phyloP scores from a whole-genome alignment of 768 basidiomycete genomes.

The Mycena latifolia region DNA sequence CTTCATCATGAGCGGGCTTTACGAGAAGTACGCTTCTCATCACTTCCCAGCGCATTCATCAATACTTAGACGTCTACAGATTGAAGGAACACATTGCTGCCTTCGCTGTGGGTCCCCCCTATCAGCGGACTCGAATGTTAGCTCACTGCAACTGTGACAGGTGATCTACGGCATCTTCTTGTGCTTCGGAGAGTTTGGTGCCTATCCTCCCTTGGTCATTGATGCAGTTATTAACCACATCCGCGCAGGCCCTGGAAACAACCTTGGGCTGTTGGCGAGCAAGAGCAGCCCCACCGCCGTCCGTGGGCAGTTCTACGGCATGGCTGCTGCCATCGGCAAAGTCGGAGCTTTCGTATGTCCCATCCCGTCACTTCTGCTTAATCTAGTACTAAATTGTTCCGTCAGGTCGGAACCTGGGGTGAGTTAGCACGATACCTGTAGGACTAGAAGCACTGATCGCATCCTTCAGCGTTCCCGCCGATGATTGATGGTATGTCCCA shows the following conservation, averaged over 20 bases:
- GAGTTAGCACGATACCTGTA: slow-evolving; percentile 38
- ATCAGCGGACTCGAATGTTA: not conserved
- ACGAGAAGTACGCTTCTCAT: slow-evolving; percentile 57
- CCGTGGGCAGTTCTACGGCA: slow-evolving; percentile 88
- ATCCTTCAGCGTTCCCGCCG: slow-evolving; percentile 68
- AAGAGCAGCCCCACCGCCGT: slow-evolving; percentile 90
- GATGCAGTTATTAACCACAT: slow-evolving; percentile 1
- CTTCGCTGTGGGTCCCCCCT: slow-evolving; percentile 68
- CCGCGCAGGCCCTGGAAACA: slow-evolving; percentile 80
- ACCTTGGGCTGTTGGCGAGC: slow-evolving; percentile 85
- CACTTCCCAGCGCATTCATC: not conserved
- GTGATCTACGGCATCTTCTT: slow-evolving; percentile 94
- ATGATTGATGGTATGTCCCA: slow-evolving; percentile 67
- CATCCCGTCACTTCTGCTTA: not conserved
- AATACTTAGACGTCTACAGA: slow-evolving; percentile 41
- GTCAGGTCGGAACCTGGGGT: slow-evolving; percentile 76
- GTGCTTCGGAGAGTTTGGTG: slow-evolving; percentile 88
- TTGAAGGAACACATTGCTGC: slow-evolving; percentile 75
- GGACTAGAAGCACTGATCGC: not conserved
- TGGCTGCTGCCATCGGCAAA: slow-evolving; percentile 90
- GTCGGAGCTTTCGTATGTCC: slow-evolving; percentile 76
- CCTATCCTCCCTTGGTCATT: slow-evolving; percentile 28
- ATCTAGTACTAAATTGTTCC: not conserved
- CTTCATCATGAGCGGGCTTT: slow-evolving; percentile 92
- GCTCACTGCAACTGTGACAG: slow-evolving; percentile 43